A percentile compares a stretch with the other conserved stretches of the same genome.
phyloP scores from a whole-genome alignment of 2,329 filamentous ascomycete species.

The Rhytidhysteron rufulum region DNA sequence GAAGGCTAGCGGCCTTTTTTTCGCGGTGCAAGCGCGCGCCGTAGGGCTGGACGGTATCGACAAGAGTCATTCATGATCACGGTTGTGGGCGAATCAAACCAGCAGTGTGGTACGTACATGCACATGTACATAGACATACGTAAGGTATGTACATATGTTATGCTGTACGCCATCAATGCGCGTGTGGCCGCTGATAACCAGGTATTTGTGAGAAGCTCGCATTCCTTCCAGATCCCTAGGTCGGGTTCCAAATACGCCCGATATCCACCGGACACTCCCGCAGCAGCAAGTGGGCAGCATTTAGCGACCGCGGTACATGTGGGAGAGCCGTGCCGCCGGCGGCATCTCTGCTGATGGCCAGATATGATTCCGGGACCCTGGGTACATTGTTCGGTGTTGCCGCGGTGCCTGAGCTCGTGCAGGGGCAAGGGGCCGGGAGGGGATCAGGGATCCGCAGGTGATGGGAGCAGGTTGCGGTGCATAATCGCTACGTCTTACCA shows the following conservation, averaged over 20 bases:
- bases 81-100: too few species aligned
- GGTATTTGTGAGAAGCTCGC: not conserved
- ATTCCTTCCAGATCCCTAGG: not conserved
- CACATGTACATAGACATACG: not conserved
- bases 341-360: conserved; percentile 6
- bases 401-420: conserved; percentile 21
- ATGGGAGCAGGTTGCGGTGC: conserved; percentile 4
- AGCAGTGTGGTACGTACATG: too few species aligned
- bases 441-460: conserved; percentile 20
- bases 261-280: conserved; percentile 25
- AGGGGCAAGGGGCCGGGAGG: conserved; percentile 8
- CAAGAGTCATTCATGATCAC: too few species aligned
- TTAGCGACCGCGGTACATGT: conserved; percentile 8
- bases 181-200: too few species aligned
- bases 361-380: conserved; percentile 20
- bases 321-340: conserved; percentile 17
- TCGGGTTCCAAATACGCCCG: not conserved
- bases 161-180: too few species aligned
- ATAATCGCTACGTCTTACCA: conserved; percentile 9
- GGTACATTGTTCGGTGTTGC: conserved; percentile 20
- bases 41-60: not conserved
- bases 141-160: not conserved
- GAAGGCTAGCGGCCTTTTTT: not conserved
- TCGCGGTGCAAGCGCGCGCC: not conserved
- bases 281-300: conserved; percentile 1